Conservation (phyloP, 2,329 filamentous ascomycete genomes). For the Pestalotiopsis sp. region DNA sequence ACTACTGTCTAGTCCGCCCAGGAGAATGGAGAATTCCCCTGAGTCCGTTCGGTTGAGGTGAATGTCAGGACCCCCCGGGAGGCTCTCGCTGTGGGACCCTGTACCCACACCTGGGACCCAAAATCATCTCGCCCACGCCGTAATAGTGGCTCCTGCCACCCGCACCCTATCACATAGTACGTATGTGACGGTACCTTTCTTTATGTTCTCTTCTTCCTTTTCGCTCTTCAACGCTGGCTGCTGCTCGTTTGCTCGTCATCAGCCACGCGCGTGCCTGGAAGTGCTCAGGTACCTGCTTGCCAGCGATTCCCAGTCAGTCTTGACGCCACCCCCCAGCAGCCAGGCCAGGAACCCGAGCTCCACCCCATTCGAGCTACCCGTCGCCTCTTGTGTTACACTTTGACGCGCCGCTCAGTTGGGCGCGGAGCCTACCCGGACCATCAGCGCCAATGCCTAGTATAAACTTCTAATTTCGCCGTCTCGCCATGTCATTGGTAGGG, state of each 20-base stretch:
- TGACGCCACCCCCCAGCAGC: no score
- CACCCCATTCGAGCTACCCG: not conserved
- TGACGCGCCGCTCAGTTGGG: slow-evolving; percentile 2
- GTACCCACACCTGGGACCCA: not conserved
- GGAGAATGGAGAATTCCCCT: slow-evolving; percentile 6
- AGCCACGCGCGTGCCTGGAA: no score
- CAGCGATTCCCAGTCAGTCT: no score
- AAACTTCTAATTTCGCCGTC: slow-evolving; percentile 5
- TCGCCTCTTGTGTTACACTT: not conserved
- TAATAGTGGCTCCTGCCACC: not conserved
- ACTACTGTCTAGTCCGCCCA: slow-evolving; percentile 1
- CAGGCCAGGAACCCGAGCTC: not conserved
- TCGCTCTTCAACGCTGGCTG: not conserved
- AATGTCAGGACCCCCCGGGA: slow-evolving; percentile 1
- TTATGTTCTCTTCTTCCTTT: not conserved
- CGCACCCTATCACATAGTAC: not conserved
- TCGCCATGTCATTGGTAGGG: not conserved
- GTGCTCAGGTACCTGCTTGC: no score
- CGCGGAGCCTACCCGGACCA: slow-evolving; percentile 5
- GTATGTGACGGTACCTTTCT: not conserved
- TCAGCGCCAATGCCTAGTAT: not conserved
- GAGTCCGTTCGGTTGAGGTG: not conserved
- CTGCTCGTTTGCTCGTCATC: not conserved
- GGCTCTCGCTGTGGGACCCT: not conserved
- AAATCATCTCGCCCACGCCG: slow-evolving; percentile 1